These are phyloP conservation scores for Penicillium waksmanii DNA, from an alignment of 495 filamentous ascomycete genomes.

Conservation along the genomic window DNA sequence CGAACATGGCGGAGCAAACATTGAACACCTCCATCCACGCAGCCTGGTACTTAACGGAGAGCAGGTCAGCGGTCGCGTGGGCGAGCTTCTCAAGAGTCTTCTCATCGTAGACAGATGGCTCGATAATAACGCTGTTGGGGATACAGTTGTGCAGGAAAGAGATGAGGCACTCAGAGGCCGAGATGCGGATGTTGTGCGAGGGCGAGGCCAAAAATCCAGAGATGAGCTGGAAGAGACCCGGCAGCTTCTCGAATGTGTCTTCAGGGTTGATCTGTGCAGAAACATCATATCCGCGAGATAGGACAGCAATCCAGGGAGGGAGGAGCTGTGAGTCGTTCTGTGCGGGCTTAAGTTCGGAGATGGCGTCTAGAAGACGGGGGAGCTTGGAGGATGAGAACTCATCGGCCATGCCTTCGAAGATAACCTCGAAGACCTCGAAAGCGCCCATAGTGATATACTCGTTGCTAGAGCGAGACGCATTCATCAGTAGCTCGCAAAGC, in stretches of 20 bases:
- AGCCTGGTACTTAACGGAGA: conserved; percentile 87
- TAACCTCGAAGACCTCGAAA: conserved; percentile 95
- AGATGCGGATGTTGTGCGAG: conserved; percentile 88
- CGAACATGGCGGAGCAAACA: conserved; percentile 84
- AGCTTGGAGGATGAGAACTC: conserved; percentile 86
- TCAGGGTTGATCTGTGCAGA: conserved; percentile 82
- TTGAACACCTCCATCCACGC: conserved; percentile 97
- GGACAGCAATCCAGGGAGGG: conserved; percentile 93
- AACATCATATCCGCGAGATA: conserved; percentile 93
- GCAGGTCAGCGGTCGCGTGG: conserved; percentile 65
- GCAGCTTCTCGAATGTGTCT: conserved; percentile 86
- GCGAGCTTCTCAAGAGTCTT: conserved; percentile 78
- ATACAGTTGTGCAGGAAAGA: conserved; percentile 90
- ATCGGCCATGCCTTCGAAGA: conserved; percentile 87
- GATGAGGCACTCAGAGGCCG: conserved; percentile 91
- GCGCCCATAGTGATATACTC: conserved; percentile 94
- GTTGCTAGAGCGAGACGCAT: conserved; percentile 83
- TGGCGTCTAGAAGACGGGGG: conserved; percentile 81
- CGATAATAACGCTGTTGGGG: conserved; percentile 74
- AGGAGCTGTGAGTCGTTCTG: conserved; percentile 89
- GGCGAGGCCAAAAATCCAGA: conserved; percentile 80
- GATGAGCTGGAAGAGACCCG: conserved; percentile 76
- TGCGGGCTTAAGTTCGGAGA: conserved; percentile 85
- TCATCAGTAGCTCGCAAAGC: conserved; percentile 84
- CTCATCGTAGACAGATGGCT: conserved; percentile 88